A percentile compares a stretch with the other conserved stretches of the same genome.
These are phyloP conservation scores for Recurvomyces mirabilis DNA, from an alignment of 495 filamentous ascomycete species.

Conservation along the genomic window DNA sequence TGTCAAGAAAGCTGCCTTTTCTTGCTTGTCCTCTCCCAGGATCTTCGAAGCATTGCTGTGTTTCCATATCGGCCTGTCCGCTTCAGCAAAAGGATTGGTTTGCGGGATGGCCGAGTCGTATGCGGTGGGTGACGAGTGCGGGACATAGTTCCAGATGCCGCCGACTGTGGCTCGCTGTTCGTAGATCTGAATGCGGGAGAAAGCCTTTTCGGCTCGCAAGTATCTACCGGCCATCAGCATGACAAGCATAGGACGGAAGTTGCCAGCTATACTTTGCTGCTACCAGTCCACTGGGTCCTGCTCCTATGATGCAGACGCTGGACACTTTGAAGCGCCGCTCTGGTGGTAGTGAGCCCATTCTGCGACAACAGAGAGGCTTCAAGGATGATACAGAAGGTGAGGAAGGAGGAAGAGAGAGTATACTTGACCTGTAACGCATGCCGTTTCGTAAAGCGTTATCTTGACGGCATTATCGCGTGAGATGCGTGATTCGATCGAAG, in stretches of 20 bases:
- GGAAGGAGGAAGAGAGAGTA: not conserved
- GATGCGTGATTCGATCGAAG: no score
- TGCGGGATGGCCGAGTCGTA: slow-evolving; percentile 26
- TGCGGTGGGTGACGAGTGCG: slow-evolving; percentile 15
- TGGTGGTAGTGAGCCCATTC: slow-evolving; percentile 10
- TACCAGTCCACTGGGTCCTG: slow-evolving; percentile 55
- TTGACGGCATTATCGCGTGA: no score
- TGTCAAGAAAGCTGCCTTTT: slow-evolving; percentile 42
- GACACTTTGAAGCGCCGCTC: slow-evolving; percentile 29
- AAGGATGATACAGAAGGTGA: not conserved
- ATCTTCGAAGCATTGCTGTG: slow-evolving; percentile 10
- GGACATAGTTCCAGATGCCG: slow-evolving; percentile 73
- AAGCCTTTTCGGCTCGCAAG: slow-evolving; percentile 59
- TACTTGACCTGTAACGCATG: no score
- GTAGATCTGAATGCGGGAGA: slow-evolving; percentile 61
- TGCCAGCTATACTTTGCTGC: slow-evolving; percentile 41
- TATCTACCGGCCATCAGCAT: slow-evolving; percentile 39
- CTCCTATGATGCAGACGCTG: slow-evolving; percentile 57
- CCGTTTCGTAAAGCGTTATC: no score
- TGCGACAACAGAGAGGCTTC: not conserved
- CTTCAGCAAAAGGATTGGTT: slow-evolving; percentile 24
- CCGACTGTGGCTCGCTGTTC: slow-evolving; percentile 67
- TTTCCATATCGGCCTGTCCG: slow-evolving; percentile 24
- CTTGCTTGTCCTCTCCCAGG: slow-evolving; percentile 9
- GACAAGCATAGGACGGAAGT: not conserved